These are phyloP conservation scores for Davidsoniella eucalypti DNA, from an alignment of 2,329 filamentous ascomycete species.

Conservation along the genomic window DNA sequence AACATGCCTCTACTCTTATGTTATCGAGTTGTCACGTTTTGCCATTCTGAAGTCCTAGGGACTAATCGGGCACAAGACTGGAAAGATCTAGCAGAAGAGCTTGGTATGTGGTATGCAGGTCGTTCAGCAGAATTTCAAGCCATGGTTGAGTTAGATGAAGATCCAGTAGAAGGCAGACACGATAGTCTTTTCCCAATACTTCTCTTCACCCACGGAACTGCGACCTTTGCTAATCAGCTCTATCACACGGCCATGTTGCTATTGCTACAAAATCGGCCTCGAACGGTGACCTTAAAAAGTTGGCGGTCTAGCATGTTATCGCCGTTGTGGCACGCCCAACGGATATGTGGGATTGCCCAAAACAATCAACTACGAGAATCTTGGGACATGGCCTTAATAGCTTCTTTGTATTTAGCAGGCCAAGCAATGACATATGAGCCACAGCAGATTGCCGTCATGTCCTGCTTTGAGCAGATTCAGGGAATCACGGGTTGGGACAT, in stretches of 20 bases:
- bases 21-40: constrained; percentile 21
- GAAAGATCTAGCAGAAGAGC: constrained; percentile 19
- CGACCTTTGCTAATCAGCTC: constrained; percentile 35
- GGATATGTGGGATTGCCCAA: constrained; percentile 32
- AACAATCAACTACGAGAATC: constrained; percentile 28
- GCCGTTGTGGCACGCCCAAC: constrained; percentile 30
- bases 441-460: constrained; percentile 28
- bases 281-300: constrained; percentile 22
- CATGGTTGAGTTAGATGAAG: constrained; percentile 12
- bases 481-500: constrained; percentile 27
- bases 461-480: constrained; percentile 23
- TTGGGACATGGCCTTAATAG: constrained; percentile 32
- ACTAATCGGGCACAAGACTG: constrained; percentile 17
- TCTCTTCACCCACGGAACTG: constrained; percentile 24
- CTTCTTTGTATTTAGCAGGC: constrained; percentile 28
- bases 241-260: constrained; percentile 39
- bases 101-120: constrained; percentile 20
- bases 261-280: constrained; percentile 33
- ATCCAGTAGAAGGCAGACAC: constrained; percentile 16
- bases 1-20: constrained; percentile 20
- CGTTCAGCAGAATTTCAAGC: constrained; percentile 21
- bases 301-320: constrained; percentile 22
- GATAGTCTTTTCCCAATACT: constrained; percentile 21
- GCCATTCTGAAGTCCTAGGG: constrained; percentile 14
- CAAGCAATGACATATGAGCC: constrained; percentile 30